phyloP scores from a whole-genome alignment of 2,329 filamentous ascomycete species.

The Oidium heveae region DNA sequence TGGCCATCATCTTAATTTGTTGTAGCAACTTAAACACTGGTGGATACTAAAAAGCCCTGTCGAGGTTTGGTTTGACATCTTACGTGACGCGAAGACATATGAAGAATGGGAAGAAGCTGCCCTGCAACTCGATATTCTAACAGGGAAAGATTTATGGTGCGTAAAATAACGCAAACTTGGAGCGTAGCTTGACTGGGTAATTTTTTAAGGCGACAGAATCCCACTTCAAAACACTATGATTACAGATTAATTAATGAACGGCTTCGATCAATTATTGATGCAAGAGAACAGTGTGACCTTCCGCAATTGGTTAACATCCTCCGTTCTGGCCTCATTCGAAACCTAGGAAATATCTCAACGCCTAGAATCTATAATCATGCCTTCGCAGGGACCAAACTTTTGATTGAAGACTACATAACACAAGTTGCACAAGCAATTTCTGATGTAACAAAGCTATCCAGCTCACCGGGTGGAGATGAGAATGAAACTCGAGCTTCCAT shows the following conservation, averaged over 20 bases:
- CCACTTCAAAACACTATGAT: slow-evolving; percentile 61
- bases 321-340: slow-evolving; percentile 55
- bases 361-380: slow-evolving; percentile 62
- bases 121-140: slow-evolving; percentile 52
- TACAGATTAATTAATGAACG: slow-evolving; percentile 62
- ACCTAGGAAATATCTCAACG: slow-evolving; percentile 73
- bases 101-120: slow-evolving; percentile 79
- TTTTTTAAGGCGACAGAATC: slow-evolving; percentile 45
- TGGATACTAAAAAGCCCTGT: slow-evolving; percentile 37
- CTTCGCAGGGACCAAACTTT: slow-evolving; percentile 66
- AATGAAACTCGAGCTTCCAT: slow-evolving; percentile 14
- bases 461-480: slow-evolving; percentile 20
- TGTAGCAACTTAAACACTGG: slow-evolving; percentile 42
- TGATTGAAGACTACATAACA: slow-evolving; percentile 78
- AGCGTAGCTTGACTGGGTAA: background rate
- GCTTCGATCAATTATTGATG: slow-evolving; percentile 41
- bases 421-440: slow-evolving; percentile 62
- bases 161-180: background rate
- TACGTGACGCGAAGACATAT: slow-evolving; percentile 42
- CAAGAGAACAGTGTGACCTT: slow-evolving; percentile 46
- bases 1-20: background rate
- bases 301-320: slow-evolving; percentile 54
- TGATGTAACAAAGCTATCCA: slow-evolving; percentile 44
- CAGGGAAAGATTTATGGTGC: slow-evolving; percentile 62
- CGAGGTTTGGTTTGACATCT: slow-evolving; percentile 36